A percentile compares a stretch with the other conserved stretches of the same genome.
phyloP scores from a whole-genome alignment of 2,329 filamentous ascomycete species.

The Nemania sp. region DNA sequence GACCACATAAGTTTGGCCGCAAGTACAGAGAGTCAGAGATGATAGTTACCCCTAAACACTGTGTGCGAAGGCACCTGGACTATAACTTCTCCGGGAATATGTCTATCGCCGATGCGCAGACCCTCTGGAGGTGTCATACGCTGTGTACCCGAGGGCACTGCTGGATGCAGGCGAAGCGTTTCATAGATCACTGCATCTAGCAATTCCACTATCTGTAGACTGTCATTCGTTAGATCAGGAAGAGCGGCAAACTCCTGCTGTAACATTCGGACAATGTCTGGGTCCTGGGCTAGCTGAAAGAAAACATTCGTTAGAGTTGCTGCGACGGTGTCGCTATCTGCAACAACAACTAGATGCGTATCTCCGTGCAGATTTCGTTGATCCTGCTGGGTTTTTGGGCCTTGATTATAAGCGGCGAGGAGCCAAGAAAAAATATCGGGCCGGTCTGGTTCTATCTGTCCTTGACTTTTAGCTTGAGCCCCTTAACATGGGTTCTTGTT shows the following conservation, averaged over 20 bases:
- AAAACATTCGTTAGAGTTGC: constrained; percentile 37
- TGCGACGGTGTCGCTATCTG: constrained; percentile 41
- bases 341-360: constrained; percentile 40
- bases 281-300: constrained; percentile 41
- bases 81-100: constrained; percentile 27
- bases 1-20: too few relatives aligned
- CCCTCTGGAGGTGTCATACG: too few relatives aligned
- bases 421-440: constrained; percentile 46
- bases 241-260: constrained; percentile 36
- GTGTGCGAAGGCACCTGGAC: constrained; percentile 31
- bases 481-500: neutral
- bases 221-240: constrained; percentile 22
- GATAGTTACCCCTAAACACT: constrained; percentile 30
- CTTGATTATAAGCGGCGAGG: constrained; percentile 43
- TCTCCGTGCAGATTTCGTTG: constrained; percentile 40
- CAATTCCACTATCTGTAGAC: neutral
- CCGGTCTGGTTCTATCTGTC: constrained; percentile 1
- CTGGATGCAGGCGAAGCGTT: too few relatives aligned
- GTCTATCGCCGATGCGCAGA: too few relatives aligned
- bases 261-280: constrained; percentile 36
- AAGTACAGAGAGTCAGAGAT: too few relatives aligned
- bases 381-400: constrained; percentile 40
- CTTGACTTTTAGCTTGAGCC: neutral
- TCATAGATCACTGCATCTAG: too few relatives aligned
- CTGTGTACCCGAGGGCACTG: too few relatives aligned